A percentile compares a stretch with the other conserved stretches of the same genome.
phyloP scores from a whole-genome alignment of 1,284 basidiomycete genomes.

The Irpex lacteus region DNA sequence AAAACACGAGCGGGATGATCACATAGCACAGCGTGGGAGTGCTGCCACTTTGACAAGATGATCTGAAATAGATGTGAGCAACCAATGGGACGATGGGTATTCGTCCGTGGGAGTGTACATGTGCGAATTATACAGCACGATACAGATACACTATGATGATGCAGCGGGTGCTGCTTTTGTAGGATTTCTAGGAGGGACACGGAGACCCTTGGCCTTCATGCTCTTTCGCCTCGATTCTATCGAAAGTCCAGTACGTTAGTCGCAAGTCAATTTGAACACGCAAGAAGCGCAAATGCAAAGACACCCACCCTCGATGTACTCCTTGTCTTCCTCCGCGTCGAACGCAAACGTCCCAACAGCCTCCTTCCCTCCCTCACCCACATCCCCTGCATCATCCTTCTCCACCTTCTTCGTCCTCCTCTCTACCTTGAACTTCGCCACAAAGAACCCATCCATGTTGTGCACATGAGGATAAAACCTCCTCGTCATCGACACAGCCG shows the following conservation, averaged over 20 bases:
- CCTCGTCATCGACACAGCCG: conserved; percentile 80
- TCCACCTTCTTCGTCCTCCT: conserved; percentile 59
- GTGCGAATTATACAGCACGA: background rate
- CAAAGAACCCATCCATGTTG: conserved; percentile 98
- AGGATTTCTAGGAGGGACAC: conserved; percentile 47
- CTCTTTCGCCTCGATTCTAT: conserved; percentile 68
- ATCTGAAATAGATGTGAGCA: background rate
- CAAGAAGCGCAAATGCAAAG: background rate
- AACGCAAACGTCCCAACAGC: conserved; percentile 40
- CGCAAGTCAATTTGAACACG: conserved; percentile 7
- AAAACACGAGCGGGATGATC: too few species aligned
- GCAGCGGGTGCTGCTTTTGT: conserved; percentile 23
- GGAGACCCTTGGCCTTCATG: conserved; percentile 74
- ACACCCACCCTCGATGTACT: conserved; percentile 65
- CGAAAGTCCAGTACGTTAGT: conserved; percentile 13
- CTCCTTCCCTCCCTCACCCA: conserved; percentile 25
- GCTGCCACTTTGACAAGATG: too few species aligned
- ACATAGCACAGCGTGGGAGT: background rate
- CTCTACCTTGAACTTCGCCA: conserved; percentile 96
- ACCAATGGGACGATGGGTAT: background rate
- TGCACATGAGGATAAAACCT: conserved; percentile 90
- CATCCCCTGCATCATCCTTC: conserved; percentile 31
- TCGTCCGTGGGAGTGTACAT: background rate
- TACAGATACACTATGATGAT: conserved; percentile 9
- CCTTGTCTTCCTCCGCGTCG: conserved; percentile 67